phyloP scores from a whole-genome alignment of 129 eudicot species.

The Helianthus tuberosus region DNA sequence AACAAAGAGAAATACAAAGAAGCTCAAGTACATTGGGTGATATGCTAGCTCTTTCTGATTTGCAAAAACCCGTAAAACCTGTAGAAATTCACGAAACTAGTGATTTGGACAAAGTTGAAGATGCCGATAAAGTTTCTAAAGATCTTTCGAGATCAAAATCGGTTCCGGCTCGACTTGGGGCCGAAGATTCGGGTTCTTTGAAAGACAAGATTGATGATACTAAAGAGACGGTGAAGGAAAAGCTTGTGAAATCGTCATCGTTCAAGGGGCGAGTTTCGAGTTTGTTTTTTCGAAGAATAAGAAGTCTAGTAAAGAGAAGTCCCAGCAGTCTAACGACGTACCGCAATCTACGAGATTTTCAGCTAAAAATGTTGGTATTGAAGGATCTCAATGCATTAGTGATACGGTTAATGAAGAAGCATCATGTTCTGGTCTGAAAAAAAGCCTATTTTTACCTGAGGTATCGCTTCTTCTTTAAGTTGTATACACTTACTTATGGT shows the following conservation, averaged over 20 bases:
- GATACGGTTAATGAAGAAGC: slow-evolving; percentile 34
- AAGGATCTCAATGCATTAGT: slow-evolving; percentile 28
- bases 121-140: slow-evolving; percentile 33
- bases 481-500: background rate
- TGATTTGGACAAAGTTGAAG: slow-evolving; percentile 38
- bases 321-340: slow-evolving; percentile 43
- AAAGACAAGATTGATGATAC: slow-evolving; percentile 38
- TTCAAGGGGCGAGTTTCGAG: slow-evolving; percentile 81
- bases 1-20: slow-evolving; percentile 61
- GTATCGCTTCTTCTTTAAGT: slow-evolving; percentile 37
- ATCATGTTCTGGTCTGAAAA: slow-evolving; percentile 37
- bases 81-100: slow-evolving; percentile 33
- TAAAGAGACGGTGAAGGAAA: slow-evolving; percentile 49
- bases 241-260: slow-evolving; percentile 58
- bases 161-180: slow-evolving; percentile 52
- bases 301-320: slow-evolving; percentile 58
- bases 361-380: slow-evolving; percentile 30
- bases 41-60: slow-evolving; percentile 96
- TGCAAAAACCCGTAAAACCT: slow-evolving; percentile 40
- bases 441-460: slow-evolving; percentile 45
- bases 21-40: slow-evolving; percentile 95
- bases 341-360: slow-evolving; percentile 29
- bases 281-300: slow-evolving; percentile 73
- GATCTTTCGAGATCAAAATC: slow-evolving; percentile 86
- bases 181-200: slow-evolving; percentile 37